Conservation (phyloP, 148 eudicot genomes). For the Amaranthus palmeri region DNA sequence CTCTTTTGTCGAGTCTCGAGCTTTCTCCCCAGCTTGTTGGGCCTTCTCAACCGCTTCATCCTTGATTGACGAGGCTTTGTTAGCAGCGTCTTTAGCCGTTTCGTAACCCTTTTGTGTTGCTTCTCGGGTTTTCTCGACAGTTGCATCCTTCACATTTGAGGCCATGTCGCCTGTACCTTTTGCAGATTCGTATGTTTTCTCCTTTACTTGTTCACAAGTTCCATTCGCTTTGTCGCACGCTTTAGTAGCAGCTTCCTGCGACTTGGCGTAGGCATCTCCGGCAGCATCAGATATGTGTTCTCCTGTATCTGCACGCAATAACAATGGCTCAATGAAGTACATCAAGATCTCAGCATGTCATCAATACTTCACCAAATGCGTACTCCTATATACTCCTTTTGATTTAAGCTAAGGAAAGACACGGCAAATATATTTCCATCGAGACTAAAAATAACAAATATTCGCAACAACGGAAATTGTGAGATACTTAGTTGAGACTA, state of each 20-base stretch:
- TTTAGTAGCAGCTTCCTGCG: neutral
- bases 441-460: no score
- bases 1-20: slow-evolving; percentile 8
- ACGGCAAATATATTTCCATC: no score
- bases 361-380: no score
- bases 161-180: neutral
- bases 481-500: no score
- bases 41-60: neutral
- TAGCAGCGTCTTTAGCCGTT: neutral
- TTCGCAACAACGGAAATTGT: no score
- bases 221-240: neutral
- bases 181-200: neutral
- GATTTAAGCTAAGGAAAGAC: no score
- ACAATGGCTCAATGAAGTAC: no score
- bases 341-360: no score
- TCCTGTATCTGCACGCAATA: no score
- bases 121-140: neutral
- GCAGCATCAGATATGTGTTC: neutral
- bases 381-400: no score
- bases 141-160: neutral
- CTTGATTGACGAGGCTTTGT: neutral
- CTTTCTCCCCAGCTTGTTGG: slow-evolving; percentile 10
- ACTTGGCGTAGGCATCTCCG: slow-evolving; percentile 3
- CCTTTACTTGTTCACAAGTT: slow-evolving; percentile 2
- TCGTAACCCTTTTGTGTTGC: slow-evolving; percentile 13